A percentile compares a stretch with the other conserved stretches of the same genome.
phyloP scores from a whole-genome alignment of 768 basidiomycete genomes.

The Mycena sanguinolenta region DNA sequence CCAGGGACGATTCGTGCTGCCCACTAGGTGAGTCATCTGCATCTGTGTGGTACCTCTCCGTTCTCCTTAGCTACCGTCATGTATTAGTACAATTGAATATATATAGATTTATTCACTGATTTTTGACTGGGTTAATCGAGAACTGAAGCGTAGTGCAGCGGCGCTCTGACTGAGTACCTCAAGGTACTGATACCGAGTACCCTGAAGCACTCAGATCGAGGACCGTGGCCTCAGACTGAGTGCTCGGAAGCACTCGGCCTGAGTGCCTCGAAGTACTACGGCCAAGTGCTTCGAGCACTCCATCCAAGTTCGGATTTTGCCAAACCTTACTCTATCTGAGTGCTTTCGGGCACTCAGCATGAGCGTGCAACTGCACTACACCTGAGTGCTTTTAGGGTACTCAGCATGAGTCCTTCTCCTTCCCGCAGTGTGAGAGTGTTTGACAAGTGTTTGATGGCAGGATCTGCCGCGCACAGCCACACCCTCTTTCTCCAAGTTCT shows the following conservation, averaged over 20 bases:
- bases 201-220: neutral
- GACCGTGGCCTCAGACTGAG: neutral
- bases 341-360: neutral
- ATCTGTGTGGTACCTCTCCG: no score
- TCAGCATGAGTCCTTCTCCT: neutral
- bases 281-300: neutral
- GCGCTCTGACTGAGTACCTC: neutral
- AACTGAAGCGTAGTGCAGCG: neutral
- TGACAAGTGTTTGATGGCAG: no score
- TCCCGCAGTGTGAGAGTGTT: neutral
- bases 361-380: neutral
- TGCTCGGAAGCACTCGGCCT: neutral
- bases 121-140: no score
- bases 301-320: conserved; percentile 3
- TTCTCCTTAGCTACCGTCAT: no score
- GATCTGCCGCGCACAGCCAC: no score
- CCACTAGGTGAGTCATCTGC: no score
- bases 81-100: no score
- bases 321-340: neutral
- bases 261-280: neutral
- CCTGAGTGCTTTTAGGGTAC: neutral
- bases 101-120: no score
- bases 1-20: no score
- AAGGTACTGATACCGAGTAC: neutral
- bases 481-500: no score